Percentiles rank a stretch among this genome's conserved stretches.
Conservation (phyloP, 495 filamentous ascomycete species). For the Aspergillus kassunensis region DNA sequence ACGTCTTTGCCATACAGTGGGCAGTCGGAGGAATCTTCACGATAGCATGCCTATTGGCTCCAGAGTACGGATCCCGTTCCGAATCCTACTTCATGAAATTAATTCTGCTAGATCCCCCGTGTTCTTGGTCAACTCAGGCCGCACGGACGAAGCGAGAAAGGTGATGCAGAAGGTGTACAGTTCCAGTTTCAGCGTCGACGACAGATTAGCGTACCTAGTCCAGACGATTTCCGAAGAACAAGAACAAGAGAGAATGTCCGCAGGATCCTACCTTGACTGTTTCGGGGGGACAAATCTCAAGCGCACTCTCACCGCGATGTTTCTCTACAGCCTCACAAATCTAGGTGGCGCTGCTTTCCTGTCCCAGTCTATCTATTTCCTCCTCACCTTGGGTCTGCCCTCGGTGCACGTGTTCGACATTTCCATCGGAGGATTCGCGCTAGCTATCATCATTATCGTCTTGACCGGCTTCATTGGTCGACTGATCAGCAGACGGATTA, state of each 20-base stretch:
- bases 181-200: background rate
- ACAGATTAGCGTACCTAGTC: background rate
- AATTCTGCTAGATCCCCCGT: conserved; percentile 2
- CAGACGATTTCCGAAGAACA: conserved; percentile 3
- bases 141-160: background rate
- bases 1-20: conserved; percentile 3
- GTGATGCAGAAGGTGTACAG: conserved; percentile 3
- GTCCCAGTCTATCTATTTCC: conserved; percentile 7
- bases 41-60: too few species aligned
- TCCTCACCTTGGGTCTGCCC: background rate
- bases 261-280: background rate
- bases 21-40: too few species aligned
- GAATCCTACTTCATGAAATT: background rate
- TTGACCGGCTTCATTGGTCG: background rate
- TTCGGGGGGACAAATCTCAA: conserved; percentile 4
- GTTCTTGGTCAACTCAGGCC: background rate
- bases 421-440: conserved; percentile 2
- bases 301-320: conserved; percentile 3
- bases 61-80: too few species aligned
- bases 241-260: background rate
- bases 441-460: background rate
- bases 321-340: background rate
- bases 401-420: conserved; percentile 4
- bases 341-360: conserved; percentile 1
- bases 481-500: background rate